Evolutionary conservation across 164 flowering plant species (phyloP).

Genomic region (Tetracentron sinense): DNA sequence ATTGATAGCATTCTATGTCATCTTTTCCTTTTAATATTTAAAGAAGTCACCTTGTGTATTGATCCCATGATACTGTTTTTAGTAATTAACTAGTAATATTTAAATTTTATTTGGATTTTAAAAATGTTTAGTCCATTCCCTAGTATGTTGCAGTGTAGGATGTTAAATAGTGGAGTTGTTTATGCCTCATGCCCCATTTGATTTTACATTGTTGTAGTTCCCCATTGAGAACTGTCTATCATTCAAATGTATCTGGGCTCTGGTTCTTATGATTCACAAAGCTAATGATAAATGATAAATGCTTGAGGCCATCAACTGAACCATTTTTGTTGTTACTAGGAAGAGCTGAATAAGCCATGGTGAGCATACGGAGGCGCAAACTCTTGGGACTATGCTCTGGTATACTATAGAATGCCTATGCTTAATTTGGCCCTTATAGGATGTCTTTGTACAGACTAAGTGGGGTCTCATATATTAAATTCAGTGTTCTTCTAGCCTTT

Average conservation of each 20-base stretch:
- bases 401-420: slow-evolving; percentile 19
- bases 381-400: slow-evolving; percentile 68
- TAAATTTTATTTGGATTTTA: too few species aligned
- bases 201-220: background rate
- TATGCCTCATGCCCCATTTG: background rate
- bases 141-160: background rate
- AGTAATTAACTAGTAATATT: too few species aligned
- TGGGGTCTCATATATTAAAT: background rate
- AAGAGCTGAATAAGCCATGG: slow-evolving; percentile 43
- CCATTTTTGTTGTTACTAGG: slow-evolving; percentile 14
- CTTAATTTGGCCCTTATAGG: background rate
- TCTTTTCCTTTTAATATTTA: background rate
- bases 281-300: slow-evolving; percentile 5
- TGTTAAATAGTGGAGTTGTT: too few species aligned
- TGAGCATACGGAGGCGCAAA: slow-evolving; percentile 84
- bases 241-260: background rate
- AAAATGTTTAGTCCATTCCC: background rate
- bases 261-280: background rate
- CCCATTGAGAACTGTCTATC: background rate
- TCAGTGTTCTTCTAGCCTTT: slow-evolving; percentile 1
- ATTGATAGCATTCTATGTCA: background rate
- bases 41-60: background rate
- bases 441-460: background rate
- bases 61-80: too few species aligned
- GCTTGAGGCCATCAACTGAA: slow-evolving; percentile 11